Percentiles rank a stretch among this genome's conserved stretches.
Conservation (phyloP, 2,329 filamentous ascomycete species). For the Exophiala mesophila region DNA sequence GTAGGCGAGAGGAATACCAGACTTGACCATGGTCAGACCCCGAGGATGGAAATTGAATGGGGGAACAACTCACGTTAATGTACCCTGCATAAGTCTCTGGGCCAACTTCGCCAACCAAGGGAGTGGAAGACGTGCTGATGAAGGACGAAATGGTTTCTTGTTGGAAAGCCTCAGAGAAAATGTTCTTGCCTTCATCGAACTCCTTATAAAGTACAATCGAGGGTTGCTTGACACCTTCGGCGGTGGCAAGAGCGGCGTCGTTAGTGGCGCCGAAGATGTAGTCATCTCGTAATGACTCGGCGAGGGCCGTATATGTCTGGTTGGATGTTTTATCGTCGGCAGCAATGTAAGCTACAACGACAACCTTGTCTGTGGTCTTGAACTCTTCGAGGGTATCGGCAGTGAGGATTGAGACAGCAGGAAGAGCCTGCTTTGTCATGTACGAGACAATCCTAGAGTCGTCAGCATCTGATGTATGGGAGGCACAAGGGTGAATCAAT, state of each 20-base stretch:
- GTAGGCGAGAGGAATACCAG: slow-evolving; percentile 89
- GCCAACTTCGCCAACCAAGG: slow-evolving; percentile 90
- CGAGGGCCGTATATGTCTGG: slow-evolving; percentile 70
- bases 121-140: slow-evolving; percentile 77
- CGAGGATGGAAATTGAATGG: neutral
- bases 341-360: slow-evolving; percentile 82
- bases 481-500: too few species aligned
- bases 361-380: slow-evolving; percentile 97
- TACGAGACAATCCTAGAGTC: slow-evolving; percentile 67
- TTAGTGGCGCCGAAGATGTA: slow-evolving; percentile 88
- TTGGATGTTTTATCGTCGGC: slow-evolving; percentile 77
- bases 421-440: slow-evolving; percentile 97
- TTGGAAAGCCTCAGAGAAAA: slow-evolving; percentile 77
- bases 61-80: slow-evolving; percentile 61
- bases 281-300: slow-evolving; percentile 74
- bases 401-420: slow-evolving; percentile 77
- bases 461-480: too few species aligned
- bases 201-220: slow-evolving; percentile 92
- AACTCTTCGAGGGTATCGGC: slow-evolving; percentile 86
- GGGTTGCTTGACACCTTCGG: slow-evolving; percentile 82
- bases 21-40: slow-evolving; percentile 36
- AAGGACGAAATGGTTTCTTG: slow-evolving; percentile 75
- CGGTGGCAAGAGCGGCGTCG: slow-evolving; percentile 78
- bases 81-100: slow-evolving; percentile 95
- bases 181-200: slow-evolving; percentile 92